Base-by-base conservation (phyloP, 306 rosid species). In the Glycyrrhiza uralensis region DNA sequence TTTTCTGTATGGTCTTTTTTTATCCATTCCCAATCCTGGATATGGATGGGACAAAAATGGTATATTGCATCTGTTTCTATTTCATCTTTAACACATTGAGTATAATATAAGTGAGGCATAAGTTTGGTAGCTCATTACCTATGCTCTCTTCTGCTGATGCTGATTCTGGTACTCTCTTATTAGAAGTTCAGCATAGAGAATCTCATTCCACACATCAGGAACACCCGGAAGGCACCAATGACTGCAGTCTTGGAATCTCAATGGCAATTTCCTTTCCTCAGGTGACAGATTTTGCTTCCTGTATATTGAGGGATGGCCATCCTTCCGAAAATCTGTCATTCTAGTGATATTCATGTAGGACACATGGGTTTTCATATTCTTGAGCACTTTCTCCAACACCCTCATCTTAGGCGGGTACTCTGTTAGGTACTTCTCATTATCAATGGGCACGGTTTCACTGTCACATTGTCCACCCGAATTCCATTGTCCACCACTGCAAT, bases 181-280 rank as follows among this genome's bases (percentile, higher is more conserved):
- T 9, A 91, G 80, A 32, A 94, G 81, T 71, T 91, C 90, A 0
- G 97, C 90, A 42, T 79, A 91, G 69, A 94, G 82, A 67, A 91
- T 72, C 79, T 94, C 97, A 72, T 94, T 94, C 99, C 99, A 94
- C 0, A 85, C 26, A 58, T 94, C 99, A 6, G 99, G 99, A 71
- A 94, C 96, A 6, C 99, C 99, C 0, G 99, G 99, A 78, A 94
- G 99, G 82, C 99, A 94, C 99, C 99, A 94, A 68, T 94, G 99
- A 79, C 99, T 94, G 84, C 99, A 94, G 49, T 94, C 99, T 73
- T 94, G 99, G 83, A 17, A 86, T 69, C 74, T 82, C 71, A 82
- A 60, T 1, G 97, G 95, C 0, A 89, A 83, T 77, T 46, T 85
- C 58, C 81, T 78, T 79, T 94, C 99, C 61, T 80, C 87, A 1